phyloP scores from a whole-genome alignment of 1,284 basidiomycete species.

The Leccinum pachyderme region DNA sequence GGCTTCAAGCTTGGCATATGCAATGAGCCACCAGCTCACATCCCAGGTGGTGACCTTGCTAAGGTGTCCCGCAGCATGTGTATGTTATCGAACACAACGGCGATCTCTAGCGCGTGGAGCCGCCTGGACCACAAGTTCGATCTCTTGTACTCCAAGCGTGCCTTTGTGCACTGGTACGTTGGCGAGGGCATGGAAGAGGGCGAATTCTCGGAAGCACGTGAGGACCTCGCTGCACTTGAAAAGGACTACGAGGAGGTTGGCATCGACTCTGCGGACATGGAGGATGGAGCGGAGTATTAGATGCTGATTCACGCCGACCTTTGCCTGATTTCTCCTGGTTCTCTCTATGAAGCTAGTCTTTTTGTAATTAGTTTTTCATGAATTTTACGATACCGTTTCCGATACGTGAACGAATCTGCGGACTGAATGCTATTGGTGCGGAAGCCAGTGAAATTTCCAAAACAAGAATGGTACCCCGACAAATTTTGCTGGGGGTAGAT shows the following conservation, averaged over 20 bases:
- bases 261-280: constrained; percentile 83
- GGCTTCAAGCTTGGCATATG: constrained; percentile 90
- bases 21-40: constrained; percentile 83
- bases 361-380: constrained; percentile 33
- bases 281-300: constrained; percentile 78
- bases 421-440: too few species aligned
- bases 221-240: constrained; percentile 95
- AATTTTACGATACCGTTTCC: constrained; percentile 29
- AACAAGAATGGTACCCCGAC: constrained; percentile 16
- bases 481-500: constrained; percentile 21
- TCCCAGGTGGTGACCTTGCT: constrained; percentile 85
- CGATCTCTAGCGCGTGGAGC: constrained; percentile 87
- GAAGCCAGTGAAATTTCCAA: constrained; percentile 23
- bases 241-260: constrained; percentile 97
- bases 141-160: constrained; percentile 88
- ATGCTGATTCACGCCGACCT: constrained; percentile 4
- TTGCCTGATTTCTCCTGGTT: constrained; percentile 17
- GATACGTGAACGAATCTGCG: not conserved
- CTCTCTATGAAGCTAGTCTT: constrained; percentile 24
- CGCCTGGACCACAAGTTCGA: constrained; percentile 96
- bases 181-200: constrained; percentile 99
- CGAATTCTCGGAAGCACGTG: constrained; percentile 96
- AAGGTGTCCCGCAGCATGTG: constrained; percentile 86
- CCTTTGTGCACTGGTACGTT: constrained; percentile 93
- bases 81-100: constrained; percentile 88